A percentile compares a stretch with the other conserved stretches of the same genome.
Conservation (phyloP, 352 stramenopile genomes). For the Globisporangium okanoganense region DNA sequence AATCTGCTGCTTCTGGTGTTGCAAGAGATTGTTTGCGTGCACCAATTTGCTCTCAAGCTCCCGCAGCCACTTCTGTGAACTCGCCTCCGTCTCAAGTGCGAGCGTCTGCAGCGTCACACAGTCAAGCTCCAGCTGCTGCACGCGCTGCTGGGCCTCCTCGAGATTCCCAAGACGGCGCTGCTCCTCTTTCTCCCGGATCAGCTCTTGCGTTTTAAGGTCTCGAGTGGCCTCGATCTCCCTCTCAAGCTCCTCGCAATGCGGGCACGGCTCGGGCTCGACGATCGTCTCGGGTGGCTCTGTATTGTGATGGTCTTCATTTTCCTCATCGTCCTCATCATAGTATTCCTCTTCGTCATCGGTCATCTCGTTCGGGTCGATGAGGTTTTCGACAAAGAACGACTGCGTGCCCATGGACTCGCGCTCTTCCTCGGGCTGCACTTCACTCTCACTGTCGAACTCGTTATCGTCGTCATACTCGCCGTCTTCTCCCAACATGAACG, state of each 20-base stretch:
- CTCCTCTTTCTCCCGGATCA: neutral
- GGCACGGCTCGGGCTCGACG: neutral
- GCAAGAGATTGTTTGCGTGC: constrained; percentile 6
- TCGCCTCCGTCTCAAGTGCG: neutral
- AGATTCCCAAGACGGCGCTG: neutral
- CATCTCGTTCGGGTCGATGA: constrained; percentile 15
- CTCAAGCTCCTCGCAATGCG: constrained; percentile 5
- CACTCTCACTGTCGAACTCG: neutral
- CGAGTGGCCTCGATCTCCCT: neutral
- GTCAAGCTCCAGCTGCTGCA: constrained; percentile 32
- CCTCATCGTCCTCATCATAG: neutral
- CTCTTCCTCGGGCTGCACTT: constrained; percentile 27
- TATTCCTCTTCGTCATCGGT: constrained; percentile 25
- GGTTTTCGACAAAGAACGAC: constrained; percentile 18
- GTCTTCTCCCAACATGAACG: neutral
- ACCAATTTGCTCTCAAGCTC: constrained; percentile 2
- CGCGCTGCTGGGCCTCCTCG: constrained; percentile 23
- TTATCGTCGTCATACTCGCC: neutral
- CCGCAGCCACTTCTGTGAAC: constrained; percentile 4
- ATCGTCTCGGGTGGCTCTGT: constrained; percentile 13
- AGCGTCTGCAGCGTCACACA: constrained; percentile 7
- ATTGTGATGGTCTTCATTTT: constrained; percentile 3
- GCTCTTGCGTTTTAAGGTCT: neutral
- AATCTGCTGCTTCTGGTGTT: neutral
- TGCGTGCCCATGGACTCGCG: constrained; percentile 16